A percentile compares a stretch with the other conserved stretches of the same genome.
Evolutionary conservation across 768 basidiomycete species (phyloP).

Genomic region (Tricholoma sp.): DNA sequence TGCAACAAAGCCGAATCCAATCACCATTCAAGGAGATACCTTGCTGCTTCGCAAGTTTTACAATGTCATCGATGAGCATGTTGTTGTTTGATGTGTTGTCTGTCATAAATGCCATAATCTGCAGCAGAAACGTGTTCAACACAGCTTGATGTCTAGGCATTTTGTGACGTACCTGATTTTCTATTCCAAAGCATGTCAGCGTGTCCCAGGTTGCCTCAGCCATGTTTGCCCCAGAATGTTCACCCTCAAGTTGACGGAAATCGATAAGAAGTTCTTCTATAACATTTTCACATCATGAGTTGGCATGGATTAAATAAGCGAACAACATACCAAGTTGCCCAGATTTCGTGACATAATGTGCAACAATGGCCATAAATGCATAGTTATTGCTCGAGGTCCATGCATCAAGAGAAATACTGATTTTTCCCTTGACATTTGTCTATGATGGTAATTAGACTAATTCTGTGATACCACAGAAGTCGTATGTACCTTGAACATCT

Average conservation of each 20-base stretch:
- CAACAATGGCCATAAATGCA: slow-evolving; percentile 20
- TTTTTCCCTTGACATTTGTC: slow-evolving; percentile 4
- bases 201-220: slow-evolving; percentile 17
- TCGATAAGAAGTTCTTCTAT: slow-evolving; percentile 23
- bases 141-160: not conserved
- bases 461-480: not conserved
- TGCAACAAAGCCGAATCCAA: slow-evolving; percentile 2
- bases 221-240: slow-evolving; percentile 24
- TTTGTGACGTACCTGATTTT: not conserved
- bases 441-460: not conserved
- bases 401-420: slow-evolving; percentile 20
- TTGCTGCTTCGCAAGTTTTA: not conserved
- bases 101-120: not conserved
- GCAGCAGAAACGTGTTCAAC: not conserved
- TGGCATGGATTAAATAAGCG: not conserved
- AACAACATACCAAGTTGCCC: slow-evolving; percentile 14
- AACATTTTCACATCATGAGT: not conserved
- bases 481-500: not conserved
- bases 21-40: not conserved
- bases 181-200: slow-evolving; percentile 14
- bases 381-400: slow-evolving; percentile 21
- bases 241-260: slow-evolving; percentile 22
- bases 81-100: slow-evolving; percentile 7
- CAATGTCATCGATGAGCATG: slow-evolving; percentile 4
- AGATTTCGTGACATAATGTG: slow-evolving; percentile 17